These are phyloP conservation scores for Celoporthe dispersa DNA, from an alignment of 2,329 filamentous ascomycete species.

Conservation along the genomic window DNA sequence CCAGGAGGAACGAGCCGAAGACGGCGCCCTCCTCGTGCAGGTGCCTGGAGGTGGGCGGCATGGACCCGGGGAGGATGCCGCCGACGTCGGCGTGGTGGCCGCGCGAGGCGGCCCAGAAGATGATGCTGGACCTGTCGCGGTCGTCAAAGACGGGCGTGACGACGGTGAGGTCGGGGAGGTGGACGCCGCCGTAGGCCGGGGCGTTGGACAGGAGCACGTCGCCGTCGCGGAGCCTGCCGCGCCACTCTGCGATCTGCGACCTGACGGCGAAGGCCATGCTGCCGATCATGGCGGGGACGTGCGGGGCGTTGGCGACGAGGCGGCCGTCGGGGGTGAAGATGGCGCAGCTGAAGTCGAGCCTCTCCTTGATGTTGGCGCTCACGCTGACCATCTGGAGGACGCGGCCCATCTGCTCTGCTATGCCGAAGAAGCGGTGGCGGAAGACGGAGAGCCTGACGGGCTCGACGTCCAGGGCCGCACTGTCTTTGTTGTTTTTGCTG, in stretches of 20 bases:
- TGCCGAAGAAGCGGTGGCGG: slow-evolving; percentile 61
- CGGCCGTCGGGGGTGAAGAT: slow-evolving; percentile 45
- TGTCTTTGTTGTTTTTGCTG: no score
- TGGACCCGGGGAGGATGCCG: slow-evolving; percentile 36
- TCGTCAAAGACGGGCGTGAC: slow-evolving; percentile 44
- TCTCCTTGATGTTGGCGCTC: slow-evolving; percentile 51
- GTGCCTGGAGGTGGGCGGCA: slow-evolving; percentile 46
- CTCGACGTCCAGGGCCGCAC: slow-evolving; percentile 46
- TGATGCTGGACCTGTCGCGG: slow-evolving; percentile 33
- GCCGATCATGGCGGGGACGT: slow-evolving; percentile 47
- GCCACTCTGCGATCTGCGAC: slow-evolving; percentile 41
- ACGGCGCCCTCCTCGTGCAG: slow-evolving; percentile 50
- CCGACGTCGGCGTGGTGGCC: slow-evolving; percentile 43
- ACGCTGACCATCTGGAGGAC: slow-evolving; percentile 59
- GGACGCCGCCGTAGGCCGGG: slow-evolving; percentile 42
- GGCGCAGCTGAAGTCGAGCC: slow-evolving; percentile 48
- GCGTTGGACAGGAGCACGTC: slow-evolving; percentile 47
- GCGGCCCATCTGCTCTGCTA: slow-evolving; percentile 62
- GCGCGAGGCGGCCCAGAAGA: slow-evolving; percentile 44
- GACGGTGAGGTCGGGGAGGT: slow-evolving; percentile 47
- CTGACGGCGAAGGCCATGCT: slow-evolving; percentile 46
- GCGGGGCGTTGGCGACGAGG: slow-evolving; percentile 46
- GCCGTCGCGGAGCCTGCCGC: slow-evolving; percentile 40
- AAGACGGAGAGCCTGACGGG: slow-evolving; percentile 59
- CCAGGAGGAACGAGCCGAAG: slow-evolving; percentile 43